A percentile compares a stretch with the other conserved stretches of the same genome.
These are phyloP conservation scores for Quercus parvula DNA, from an alignment of 306 rosid genomes.

Conservation along the genomic window DNA sequence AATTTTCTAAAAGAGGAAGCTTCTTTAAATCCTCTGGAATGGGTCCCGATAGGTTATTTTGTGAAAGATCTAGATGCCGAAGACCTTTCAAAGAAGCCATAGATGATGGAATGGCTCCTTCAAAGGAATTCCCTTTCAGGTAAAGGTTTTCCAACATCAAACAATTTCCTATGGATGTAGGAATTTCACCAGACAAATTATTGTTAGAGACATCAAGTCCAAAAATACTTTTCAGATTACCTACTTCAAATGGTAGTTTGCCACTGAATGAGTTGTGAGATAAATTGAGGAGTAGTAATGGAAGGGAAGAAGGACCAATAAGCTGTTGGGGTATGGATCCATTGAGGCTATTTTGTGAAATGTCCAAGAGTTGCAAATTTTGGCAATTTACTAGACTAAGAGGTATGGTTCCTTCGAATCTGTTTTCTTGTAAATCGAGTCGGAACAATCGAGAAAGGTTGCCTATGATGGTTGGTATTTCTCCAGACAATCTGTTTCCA, in stretches of 20 bases:
- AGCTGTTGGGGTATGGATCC: slow-evolving; percentile 30
- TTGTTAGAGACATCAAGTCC: slow-evolving; percentile 21
- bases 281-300: no score
- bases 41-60: slow-evolving; percentile 23
- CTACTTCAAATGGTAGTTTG: background rate
- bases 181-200: slow-evolving; percentile 22
- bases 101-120: slow-evolving; percentile 30
- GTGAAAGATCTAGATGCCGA: slow-evolving; percentile 25
- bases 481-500: no score
- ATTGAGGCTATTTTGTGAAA: slow-evolving; percentile 10
- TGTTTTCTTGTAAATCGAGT: background rate
- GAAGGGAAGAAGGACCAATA: background rate
- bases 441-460: slow-evolving; percentile 20
- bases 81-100: slow-evolving; percentile 28
- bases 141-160: slow-evolving; percentile 12
- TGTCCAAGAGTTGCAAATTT: background rate
- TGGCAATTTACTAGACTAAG: slow-evolving; percentile 15
- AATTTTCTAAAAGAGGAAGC: background rate
- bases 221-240: slow-evolving; percentile 3
- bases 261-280: no score
- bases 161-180: slow-evolving; percentile 25
- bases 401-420: background rate
- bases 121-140: slow-evolving; percentile 22
- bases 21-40: slow-evolving; percentile 25
- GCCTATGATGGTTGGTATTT: slow-evolving; percentile 20